Evolutionary conservation across 2,329 filamentous ascomycete species (phyloP).

Genomic region (Arthrobotrys iridis): DNA sequence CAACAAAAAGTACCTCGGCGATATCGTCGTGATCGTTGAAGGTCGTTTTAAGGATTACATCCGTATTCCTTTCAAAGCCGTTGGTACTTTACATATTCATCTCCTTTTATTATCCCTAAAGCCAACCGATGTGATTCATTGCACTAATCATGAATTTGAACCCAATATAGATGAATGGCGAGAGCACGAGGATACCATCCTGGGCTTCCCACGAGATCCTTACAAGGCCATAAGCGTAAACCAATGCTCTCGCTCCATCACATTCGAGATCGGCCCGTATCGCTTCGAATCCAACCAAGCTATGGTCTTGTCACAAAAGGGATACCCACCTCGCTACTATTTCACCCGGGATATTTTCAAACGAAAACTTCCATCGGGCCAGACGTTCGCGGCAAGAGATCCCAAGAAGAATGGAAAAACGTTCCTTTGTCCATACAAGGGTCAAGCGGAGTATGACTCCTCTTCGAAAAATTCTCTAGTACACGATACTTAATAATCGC

Average conservation of each 20-base stretch:
- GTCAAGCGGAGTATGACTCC: conserved; percentile 27
- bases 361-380: neutral
- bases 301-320: conserved; percentile 24
- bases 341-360: conserved; percentile 42
- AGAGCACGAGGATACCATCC: conserved; percentile 45
- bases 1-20: neutral
- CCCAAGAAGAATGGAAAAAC: conserved; percentile 15
- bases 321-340: conserved; percentile 39
- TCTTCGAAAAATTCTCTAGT: neutral
- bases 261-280: conserved; percentile 14
- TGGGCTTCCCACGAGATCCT: conserved; percentile 27
- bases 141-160: neutral
- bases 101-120: neutral
- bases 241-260: conserved; percentile 11
- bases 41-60: conserved; percentile 26
- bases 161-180: conserved; percentile 17
- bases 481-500: neutral
- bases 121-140: neutral
- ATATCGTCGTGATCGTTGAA: neutral
- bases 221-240: conserved; percentile 40
- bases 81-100: conserved; percentile 1
- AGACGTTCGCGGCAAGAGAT: neutral
- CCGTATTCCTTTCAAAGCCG: conserved; percentile 34
- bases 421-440: conserved; percentile 45
- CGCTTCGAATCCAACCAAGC: conserved; percentile 39